Percentiles rank a stretch among this genome's conserved stretches.
Conservation (phyloP, 768 basidiomycete genomes). For the Tulasnella sp. region DNA sequence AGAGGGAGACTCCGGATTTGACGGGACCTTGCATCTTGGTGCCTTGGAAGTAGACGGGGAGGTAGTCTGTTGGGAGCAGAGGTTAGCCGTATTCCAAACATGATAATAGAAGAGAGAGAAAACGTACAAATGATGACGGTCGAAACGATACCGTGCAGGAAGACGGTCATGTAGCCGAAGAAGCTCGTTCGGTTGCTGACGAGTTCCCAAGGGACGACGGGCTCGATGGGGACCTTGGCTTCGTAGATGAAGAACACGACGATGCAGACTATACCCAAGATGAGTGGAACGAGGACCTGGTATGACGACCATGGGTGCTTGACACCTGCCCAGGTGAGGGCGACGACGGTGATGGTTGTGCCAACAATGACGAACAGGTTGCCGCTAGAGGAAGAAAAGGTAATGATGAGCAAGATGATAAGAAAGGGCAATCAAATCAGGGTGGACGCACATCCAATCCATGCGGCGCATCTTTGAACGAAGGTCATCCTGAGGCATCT, state of each 20-base stretch:
- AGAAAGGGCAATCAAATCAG: not conserved
- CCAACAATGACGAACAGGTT: constrained; percentile 49
- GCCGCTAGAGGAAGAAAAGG: constrained; percentile 45
- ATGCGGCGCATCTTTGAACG: constrained; percentile 30
- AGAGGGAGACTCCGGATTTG: constrained; percentile 30
- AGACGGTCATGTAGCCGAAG: constrained; percentile 42
- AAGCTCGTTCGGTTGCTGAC: constrained; percentile 48
- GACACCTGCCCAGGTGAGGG: constrained; percentile 55
- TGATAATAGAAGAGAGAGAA: not conserved
- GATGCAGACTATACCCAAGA: constrained; percentile 50
- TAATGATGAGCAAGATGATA: not conserved
- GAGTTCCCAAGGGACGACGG: constrained; percentile 42
- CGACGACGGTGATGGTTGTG: constrained; percentile 48
- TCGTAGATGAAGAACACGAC: constrained; percentile 51
- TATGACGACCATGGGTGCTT: constrained; percentile 50
- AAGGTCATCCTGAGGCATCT: constrained; percentile 30
- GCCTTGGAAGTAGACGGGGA: constrained; percentile 42
- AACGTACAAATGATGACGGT: constrained; percentile 5
- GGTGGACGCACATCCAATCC: constrained; percentile 35
- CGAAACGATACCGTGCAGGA: constrained; percentile 13
- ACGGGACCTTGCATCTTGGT: constrained; percentile 35
- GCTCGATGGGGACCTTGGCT: constrained; percentile 38
- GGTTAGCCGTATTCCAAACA: not conserved
- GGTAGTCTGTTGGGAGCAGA: not conserved
- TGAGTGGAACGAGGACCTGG: constrained; percentile 50